phyloP scores from a whole-genome alignment of 169 alveolate genomes.

The Plasmodium malariae region DNA sequence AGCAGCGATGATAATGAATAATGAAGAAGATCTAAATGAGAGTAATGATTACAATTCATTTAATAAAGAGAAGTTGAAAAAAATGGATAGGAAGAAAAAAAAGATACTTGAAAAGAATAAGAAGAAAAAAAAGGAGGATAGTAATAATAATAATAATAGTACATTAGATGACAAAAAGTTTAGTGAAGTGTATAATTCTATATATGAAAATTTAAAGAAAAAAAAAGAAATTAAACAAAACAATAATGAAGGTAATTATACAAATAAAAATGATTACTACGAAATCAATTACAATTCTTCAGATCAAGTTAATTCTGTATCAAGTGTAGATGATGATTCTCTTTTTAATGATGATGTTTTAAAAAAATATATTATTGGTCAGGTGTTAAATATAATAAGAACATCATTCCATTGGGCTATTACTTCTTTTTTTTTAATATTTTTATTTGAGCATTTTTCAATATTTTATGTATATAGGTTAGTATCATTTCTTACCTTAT shows the following conservation, averaged over 20 bases:
- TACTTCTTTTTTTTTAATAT: slow-evolving; percentile 42
- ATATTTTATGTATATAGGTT: slow-evolving; percentile 55
- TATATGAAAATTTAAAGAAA: slow-evolving; percentile 59
- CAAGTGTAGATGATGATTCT: slow-evolving; percentile 65
- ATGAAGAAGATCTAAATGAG: slow-evolving; percentile 13
- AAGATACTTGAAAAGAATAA: slow-evolving; percentile 19
- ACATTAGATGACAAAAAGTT: slow-evolving; percentile 53
- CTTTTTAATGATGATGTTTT: slow-evolving; percentile 51
- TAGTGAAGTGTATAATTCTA: slow-evolving; percentile 73
- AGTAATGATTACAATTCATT: slow-evolving; percentile 6
- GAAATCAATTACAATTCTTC: slow-evolving; percentile 65
- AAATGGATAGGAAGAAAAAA: slow-evolving; percentile 56
- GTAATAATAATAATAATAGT: too few relatives aligned
- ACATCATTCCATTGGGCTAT: slow-evolving; percentile 75
- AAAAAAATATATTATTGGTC: slow-evolving; percentile 48
- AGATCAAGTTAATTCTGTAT: slow-evolving; percentile 42
- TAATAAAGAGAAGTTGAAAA: slow-evolving; percentile 44
- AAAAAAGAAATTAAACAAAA: slow-evolving; percentile 41
- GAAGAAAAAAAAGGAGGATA: slow-evolving; percentile 43
- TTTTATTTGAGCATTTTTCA: slow-evolving; percentile 45
- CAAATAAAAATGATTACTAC: slow-evolving; percentile 31
- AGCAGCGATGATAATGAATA: not conserved
- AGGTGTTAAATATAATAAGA: slow-evolving; percentile 47
- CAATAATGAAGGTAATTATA: not conserved
- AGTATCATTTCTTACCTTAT: slow-evolving; percentile 32